Conservation (phyloP, 2,329 filamentous ascomycete species). For the Trichoderma pleuroti region DNA sequence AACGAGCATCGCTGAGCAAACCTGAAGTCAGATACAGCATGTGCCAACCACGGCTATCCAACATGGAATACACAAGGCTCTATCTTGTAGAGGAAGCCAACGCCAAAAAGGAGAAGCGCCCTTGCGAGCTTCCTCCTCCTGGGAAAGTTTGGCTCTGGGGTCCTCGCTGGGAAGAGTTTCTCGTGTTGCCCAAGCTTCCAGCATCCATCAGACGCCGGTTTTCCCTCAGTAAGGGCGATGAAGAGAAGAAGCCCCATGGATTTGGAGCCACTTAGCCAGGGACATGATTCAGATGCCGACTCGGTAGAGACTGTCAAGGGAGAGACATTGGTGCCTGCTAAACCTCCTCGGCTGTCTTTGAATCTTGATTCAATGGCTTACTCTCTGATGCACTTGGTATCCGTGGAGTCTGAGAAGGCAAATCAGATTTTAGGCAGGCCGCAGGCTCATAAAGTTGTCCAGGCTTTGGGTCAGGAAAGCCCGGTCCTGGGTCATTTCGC, state of each 20-base stretch:
- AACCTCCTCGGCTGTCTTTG: constrained; percentile 32
- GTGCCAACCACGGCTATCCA: constrained; percentile 33
- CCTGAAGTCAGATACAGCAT: constrained; percentile 20
- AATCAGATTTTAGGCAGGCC: background rate
- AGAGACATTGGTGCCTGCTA: background rate
- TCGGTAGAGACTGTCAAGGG: constrained; percentile 23
- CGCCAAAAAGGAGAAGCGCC: constrained; percentile 26
- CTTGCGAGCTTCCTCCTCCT: constrained; percentile 31
- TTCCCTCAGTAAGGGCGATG: background rate
- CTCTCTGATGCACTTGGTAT: constrained; percentile 25
- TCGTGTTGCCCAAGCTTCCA: constrained; percentile 36
- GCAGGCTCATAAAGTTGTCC: background rate
- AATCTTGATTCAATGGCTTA: constrained; percentile 29
- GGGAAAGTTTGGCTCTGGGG: constrained; percentile 35
- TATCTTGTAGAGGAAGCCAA: constrained; percentile 35
- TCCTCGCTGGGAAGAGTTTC: constrained; percentile 34
- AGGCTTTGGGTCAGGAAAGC: background rate
- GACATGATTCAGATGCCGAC: constrained; percentile 24
- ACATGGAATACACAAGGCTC: constrained; percentile 39
- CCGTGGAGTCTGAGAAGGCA: constrained; percentile 1
- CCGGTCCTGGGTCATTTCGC: background rate
- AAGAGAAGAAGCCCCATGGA: background rate
- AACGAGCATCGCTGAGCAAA: background rate
- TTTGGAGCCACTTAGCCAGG: background rate
- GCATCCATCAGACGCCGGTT: constrained; percentile 23